A percentile compares a stretch with the other conserved stretches of the same genome.
Conservation (phyloP, 2,329 filamentous ascomycete genomes). For the Beauveria asiatica region DNA sequence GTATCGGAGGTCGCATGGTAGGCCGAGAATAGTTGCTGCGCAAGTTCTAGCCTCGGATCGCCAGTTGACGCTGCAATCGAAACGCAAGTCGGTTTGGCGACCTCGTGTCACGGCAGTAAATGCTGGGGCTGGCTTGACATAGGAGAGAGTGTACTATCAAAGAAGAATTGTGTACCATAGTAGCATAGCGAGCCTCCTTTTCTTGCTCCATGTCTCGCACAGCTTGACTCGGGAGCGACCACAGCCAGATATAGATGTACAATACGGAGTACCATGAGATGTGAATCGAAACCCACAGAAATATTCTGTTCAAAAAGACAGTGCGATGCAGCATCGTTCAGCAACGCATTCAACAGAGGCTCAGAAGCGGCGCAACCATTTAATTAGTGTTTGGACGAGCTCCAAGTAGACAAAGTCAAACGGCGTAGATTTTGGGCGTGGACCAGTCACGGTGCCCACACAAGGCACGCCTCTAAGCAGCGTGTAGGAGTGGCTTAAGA, state of each 20-base stretch:
- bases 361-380: neutral
- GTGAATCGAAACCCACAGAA: too few species aligned
- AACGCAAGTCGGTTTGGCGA: neutral
- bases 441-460: neutral
- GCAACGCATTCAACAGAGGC: neutral
- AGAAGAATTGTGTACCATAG: neutral
- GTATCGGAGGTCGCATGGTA: too few species aligned
- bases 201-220: neutral
- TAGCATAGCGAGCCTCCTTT: conserved; percentile 1
- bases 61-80: neutral
- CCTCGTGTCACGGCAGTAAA: neutral
- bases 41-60: neutral
- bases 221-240: neutral
- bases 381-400: neutral
- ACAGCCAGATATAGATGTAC: neutral
- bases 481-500: neutral
- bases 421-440: neutral
- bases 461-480: neutral
- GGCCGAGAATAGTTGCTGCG: neutral
- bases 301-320: neutral
- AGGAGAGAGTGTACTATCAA: neutral
- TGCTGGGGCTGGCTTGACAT: neutral
- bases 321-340: too few species aligned
- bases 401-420: neutral
- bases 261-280: neutral